Percentiles rank a stretch among this genome's conserved stretches.
Conservation (phyloP, 2,329 filamentous ascomycete genomes). For the Sodiomyces alkalinus region DNA sequence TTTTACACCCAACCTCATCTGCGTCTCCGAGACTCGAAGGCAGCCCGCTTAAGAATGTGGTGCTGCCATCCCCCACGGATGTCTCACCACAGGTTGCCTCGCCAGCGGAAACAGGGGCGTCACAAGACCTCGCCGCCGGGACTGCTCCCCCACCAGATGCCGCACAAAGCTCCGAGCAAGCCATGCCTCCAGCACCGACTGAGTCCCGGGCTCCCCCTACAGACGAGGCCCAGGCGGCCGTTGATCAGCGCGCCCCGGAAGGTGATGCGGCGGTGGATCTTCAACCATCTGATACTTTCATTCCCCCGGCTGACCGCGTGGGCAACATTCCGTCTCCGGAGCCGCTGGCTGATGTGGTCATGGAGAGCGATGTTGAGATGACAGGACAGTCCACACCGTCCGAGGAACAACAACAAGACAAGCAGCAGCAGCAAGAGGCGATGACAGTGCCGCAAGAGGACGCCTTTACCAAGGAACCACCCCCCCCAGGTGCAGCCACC, state of each 20-base stretch:
- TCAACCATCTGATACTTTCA: background rate
- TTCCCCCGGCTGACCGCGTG: slow-evolving; percentile 1
- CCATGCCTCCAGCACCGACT: no score
- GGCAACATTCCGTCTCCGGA: slow-evolving; percentile 1
- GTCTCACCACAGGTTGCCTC: slow-evolving; percentile 10
- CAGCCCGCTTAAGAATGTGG: slow-evolving; percentile 37
- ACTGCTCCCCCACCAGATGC: background rate
- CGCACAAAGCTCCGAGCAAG: background rate
- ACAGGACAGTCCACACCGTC: no score
- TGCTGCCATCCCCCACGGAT: slow-evolving; percentile 29
- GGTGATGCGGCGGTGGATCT: background rate
- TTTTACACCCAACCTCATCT: slow-evolving; percentile 12
- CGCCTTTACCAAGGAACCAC: no score
- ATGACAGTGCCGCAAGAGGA: no score
- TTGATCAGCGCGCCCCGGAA: background rate
- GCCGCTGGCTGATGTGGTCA: background rate
- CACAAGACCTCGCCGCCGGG: background rate
- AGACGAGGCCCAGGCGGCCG: background rate
- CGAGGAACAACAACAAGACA: no score
- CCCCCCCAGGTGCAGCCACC: no score
- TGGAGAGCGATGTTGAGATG: background rate
- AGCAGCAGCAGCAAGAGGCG: no score
- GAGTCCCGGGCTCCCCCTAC: no score
- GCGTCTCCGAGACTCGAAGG: slow-evolving; percentile 25
- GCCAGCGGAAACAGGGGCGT: background rate